Conservation (phyloP, 805 yeast genomes). For the Candida hungchunana region DNA sequence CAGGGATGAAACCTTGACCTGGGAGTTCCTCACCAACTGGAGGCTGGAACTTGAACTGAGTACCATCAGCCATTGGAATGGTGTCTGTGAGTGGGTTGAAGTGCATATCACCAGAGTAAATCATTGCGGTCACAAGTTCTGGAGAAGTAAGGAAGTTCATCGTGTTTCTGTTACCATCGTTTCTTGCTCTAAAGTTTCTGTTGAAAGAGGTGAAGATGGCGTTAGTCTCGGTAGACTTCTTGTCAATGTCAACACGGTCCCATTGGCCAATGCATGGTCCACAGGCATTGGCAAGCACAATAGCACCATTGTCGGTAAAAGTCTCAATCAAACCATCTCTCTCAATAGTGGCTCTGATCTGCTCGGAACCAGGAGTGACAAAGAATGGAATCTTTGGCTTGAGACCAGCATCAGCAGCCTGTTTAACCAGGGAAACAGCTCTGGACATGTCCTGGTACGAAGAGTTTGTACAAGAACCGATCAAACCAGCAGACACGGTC, state of each 20-base stretch:
- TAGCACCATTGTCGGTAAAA: constrained; percentile 88
- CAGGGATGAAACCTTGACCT: constrained; percentile 65
- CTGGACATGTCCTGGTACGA: constrained; percentile 98
- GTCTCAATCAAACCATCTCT: constrained; percentile 91
- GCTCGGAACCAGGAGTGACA: constrained; percentile 98
- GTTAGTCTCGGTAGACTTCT: constrained; percentile 82
- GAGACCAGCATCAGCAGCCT: constrained; percentile 88
- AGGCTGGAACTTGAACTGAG: constrained; percentile 70
- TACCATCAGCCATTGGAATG: constrained; percentile 67
- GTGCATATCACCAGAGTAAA: constrained; percentile 87
- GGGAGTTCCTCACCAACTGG: constrained; percentile 88
- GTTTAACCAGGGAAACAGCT: constrained; percentile 86
- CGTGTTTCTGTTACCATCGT: constrained; percentile 96
- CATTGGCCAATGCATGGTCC: constrained; percentile 99
- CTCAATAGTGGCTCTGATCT: constrained; percentile 95
- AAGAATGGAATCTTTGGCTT: constrained; percentile 89
- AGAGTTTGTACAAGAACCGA: constrained; percentile 98
- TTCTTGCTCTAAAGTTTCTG: constrained; percentile 97
- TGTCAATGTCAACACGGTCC: constrained; percentile 86
- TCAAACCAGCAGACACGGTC: constrained; percentile 89
- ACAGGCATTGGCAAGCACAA: constrained; percentile 95
- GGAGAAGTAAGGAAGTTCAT: constrained; percentile 99
- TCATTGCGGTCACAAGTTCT: constrained; percentile 95
- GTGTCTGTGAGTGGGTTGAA: constrained; percentile 89
- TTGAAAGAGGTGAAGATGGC: constrained; percentile 96